phyloP scores from a whole-genome alignment of 2,329 filamentous ascomycete genomes.

The Microdochium trichocladiopsis region DNA sequence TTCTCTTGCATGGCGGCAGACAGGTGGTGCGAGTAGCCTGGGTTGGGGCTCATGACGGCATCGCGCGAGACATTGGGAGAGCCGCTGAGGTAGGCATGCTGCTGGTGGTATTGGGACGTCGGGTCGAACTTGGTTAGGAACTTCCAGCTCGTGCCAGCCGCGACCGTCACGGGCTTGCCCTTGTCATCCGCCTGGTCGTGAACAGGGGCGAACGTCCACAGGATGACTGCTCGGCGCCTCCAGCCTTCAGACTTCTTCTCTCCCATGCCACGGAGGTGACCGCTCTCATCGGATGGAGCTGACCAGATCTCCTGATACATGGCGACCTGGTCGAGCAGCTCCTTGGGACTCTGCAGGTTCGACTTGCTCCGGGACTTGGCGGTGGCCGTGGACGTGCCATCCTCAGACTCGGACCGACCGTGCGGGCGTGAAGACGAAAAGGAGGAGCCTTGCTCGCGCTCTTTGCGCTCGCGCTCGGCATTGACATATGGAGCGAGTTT shows the following conservation, averaged over 20 bases:
- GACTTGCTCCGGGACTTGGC: constrained; percentile 7
- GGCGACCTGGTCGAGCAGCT: constrained; percentile 52
- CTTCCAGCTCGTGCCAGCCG: constrained; percentile 50
- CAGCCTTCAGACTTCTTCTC: constrained; percentile 27
- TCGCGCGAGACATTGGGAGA: constrained; percentile 30
- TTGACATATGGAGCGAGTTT: constrained; percentile 45
- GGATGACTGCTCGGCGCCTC: constrained; percentile 51
- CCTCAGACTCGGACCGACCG: constrained; percentile 19
- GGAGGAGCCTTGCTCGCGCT: constrained; percentile 14
- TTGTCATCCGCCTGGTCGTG: constrained; percentile 36
- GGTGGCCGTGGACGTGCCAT: constrained; percentile 2
- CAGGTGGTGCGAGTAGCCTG: constrained; percentile 42
- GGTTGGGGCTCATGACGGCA: constrained; percentile 46
- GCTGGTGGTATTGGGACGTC: constrained; percentile 50
- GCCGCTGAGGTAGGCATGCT: constrained; percentile 29
- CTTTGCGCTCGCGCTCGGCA: constrained; percentile 16
- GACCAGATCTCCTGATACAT: constrained; percentile 65
- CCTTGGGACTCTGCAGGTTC: constrained; percentile 28
- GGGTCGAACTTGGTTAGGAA: constrained; percentile 56
- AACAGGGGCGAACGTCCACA: constrained; percentile 56
- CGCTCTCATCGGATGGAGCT: constrained; percentile 31
- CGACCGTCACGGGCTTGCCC: constrained; percentile 36
- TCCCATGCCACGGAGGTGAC: constrained; percentile 4
- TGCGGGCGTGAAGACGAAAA: constrained; percentile 12
- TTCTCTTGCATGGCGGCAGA: constrained; percentile 51